Evolutionary conservation across 2,329 filamentous ascomycete genomes (phyloP).

Genomic region (Tolypocladium album): DNA sequence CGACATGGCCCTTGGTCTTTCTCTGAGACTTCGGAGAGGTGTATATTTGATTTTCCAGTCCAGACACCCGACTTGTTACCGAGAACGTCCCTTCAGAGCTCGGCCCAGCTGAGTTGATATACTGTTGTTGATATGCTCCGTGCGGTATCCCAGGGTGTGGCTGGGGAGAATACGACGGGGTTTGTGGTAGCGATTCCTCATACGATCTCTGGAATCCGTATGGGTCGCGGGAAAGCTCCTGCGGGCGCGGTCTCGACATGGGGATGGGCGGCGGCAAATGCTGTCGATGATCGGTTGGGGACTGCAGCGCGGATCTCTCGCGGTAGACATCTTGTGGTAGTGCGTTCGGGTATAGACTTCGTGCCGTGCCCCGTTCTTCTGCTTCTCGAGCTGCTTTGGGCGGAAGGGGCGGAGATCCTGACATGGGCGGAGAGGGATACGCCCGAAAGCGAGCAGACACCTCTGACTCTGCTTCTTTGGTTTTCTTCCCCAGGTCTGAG

Average conservation of each 20-base stretch:
- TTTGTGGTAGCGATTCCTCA: conserved; percentile 11
- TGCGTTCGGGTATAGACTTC: conserved; percentile 31
- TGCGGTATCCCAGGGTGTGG: conserved; percentile 5
- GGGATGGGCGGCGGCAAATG: conserved; percentile 12
- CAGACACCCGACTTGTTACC: conserved; percentile 19
- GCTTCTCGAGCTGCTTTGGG: conserved; percentile 47
- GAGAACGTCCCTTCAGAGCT: conserved; percentile 10
- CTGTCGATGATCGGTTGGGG: conserved; percentile 11
- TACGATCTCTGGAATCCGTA: conserved; percentile 14
- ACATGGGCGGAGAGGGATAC: conserved; percentile 67
- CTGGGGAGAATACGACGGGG: conserved; percentile 14
- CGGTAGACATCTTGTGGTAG: conserved; percentile 40
- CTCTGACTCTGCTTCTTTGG: conserved; percentile 38
- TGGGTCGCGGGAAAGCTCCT: conserved; percentile 11
- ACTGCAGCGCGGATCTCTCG: conserved; percentile 19
- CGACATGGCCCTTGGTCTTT: conserved; percentile 71
- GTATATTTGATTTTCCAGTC: conserved; percentile 34
- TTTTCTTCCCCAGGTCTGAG: conserved; percentile 30
- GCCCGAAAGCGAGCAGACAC: conserved; percentile 46
- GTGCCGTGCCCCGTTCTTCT: conserved; percentile 38
- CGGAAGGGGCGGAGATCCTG: conserved; percentile 54
- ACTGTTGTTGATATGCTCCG: conserved; percentile 7
- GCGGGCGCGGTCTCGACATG: conserved; percentile 16
- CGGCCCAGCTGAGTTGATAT: conserved; percentile 9
- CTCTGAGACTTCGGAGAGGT: conserved; percentile 50